Percentiles rank a stretch among this genome's conserved stretches.
These are phyloP conservation scores for Iris macrosiphon DNA, from an alignment of 106 monocot genomes.

Conservation along the genomic window DNA sequence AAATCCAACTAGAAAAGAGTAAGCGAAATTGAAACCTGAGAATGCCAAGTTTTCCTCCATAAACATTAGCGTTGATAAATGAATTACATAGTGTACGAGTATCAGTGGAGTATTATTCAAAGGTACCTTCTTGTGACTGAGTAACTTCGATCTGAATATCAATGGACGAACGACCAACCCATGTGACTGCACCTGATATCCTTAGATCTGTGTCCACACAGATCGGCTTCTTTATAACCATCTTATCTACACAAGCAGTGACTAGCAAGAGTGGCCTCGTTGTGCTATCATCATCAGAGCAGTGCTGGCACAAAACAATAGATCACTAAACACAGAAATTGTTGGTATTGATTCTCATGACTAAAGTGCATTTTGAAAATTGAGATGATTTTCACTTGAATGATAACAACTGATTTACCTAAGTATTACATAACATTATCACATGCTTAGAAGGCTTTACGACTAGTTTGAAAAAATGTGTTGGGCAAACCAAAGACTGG, in stretches of 20 bases:
- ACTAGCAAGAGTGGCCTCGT: constrained; percentile 88
- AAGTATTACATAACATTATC: too few relatives aligned
- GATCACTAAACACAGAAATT: background rate
- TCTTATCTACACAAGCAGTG: constrained; percentile 94
- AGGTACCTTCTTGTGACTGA: constrained; percentile 54
- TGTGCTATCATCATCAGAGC: constrained; percentile 90
- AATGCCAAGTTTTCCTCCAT: too few relatives aligned
- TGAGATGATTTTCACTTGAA: too few relatives aligned
- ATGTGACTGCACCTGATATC: constrained; percentile 81
- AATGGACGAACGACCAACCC: constrained; percentile 94
- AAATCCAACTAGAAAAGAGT: background rate
- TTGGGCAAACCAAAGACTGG: too few relatives aligned
- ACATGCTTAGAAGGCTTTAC: too few relatives aligned
- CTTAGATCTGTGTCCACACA: constrained; percentile 79
- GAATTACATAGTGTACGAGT: background rate
- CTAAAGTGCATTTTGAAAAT: too few relatives aligned
- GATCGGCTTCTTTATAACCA: constrained; percentile 83
- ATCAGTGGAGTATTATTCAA: background rate
- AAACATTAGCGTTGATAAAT: too few relatives aligned
- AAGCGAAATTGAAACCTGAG: background rate
- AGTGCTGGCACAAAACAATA: constrained; percentile 47
- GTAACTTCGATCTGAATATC: constrained; percentile 88
- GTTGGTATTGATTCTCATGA: background rate
- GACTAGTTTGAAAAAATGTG: too few relatives aligned
- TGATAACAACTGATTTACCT: too few relatives aligned